Evolutionary conservation across 768 basidiomycete species (phyloP), one percentile per base, ranked within the genome.

Genomic region (Calocera viscosa): DNA sequence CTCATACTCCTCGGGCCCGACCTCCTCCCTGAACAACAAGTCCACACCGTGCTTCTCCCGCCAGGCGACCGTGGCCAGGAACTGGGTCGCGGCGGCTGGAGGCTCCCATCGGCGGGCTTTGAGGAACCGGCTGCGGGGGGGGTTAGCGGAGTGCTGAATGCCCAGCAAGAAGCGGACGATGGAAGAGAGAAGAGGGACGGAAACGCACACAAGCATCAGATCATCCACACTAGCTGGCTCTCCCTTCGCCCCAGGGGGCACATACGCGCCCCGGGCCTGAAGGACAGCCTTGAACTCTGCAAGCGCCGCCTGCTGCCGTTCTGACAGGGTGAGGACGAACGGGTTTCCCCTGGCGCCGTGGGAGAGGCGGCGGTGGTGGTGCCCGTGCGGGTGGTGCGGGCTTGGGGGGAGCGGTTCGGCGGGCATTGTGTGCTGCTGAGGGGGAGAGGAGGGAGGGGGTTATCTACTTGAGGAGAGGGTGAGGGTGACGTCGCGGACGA

Each of bases 101-200:
- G 81, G 77, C 68, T 89, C 82, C 73, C 85, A 92, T 67, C 80
- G 79, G 67, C 91, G 80, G 3, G 91, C 91, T n/a, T 90, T 83
- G 1, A 93, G 82, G 73, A 91, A 93, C 12, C 91, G 88, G 28
- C 91, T 92, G 74, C n/a, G 26, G 26, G 53, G 30, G 14, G 30
- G 2, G 53, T 32, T 10, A 60, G 30, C 53, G n/a, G n/a, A n/a
- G n/a, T n/a, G n/a, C n/a, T n/a, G n/a, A n/a, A n/a, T n/a, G n/a
- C n/a, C n/a, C n/a, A n/a, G n/a, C n/a, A n/a, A n/a, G 16, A 32
- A 7, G 30, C 10, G 53, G 22, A 19, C 10, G 43, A 47, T 8
- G 43, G 5, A 19, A 19, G 3, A 8, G 43, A 19, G 43, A 24
- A 47, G 24, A 3, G 19, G 43, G 43, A 19, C 8, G 43, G 30